These are phyloP conservation scores for Cudoniella acicularis DNA, from an alignment of 495 filamentous ascomycete species.

Conservation along the genomic window DNA sequence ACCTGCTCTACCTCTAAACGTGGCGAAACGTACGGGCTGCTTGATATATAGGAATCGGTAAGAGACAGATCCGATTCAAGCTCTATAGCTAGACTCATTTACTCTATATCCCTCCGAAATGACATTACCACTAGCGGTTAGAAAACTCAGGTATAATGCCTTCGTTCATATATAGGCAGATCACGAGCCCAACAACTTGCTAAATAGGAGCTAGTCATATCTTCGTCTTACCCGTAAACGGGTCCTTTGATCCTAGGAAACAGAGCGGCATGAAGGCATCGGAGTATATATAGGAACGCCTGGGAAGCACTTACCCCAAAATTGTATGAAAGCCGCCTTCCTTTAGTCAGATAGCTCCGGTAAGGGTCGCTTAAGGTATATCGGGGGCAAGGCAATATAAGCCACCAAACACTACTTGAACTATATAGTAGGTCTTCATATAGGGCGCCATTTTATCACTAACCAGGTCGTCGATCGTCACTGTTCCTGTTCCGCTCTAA, in stretches of 20 bases:
- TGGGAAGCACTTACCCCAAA: neutral
- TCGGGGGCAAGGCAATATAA: neutral
- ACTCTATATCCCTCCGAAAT: neutral
- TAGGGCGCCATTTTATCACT: neutral
- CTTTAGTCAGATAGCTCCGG: neutral
- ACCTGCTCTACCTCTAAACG: neutral
- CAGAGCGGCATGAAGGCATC: neutral
- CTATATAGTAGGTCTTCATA: neutral
- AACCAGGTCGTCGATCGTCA: neutral
- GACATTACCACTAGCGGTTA: neutral
- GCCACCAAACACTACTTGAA: neutral
- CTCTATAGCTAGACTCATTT: neutral
- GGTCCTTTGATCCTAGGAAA: neutral
- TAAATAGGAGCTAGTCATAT: neutral
- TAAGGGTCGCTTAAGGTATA: neutral
- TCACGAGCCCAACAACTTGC: too few species aligned
- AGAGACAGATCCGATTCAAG: neutral
- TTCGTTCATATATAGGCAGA: neutral
- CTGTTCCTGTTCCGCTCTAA: neutral
- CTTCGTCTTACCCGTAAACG: neutral
- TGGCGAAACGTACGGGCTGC: neutral
- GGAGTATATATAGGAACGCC: neutral
- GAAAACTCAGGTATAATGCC: neutral
- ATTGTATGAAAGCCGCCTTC: neutral
- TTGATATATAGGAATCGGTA: neutral